phyloP scores from a whole-genome alignment of 306 rosid species.

The Macrotyloma uniflorum region DNA sequence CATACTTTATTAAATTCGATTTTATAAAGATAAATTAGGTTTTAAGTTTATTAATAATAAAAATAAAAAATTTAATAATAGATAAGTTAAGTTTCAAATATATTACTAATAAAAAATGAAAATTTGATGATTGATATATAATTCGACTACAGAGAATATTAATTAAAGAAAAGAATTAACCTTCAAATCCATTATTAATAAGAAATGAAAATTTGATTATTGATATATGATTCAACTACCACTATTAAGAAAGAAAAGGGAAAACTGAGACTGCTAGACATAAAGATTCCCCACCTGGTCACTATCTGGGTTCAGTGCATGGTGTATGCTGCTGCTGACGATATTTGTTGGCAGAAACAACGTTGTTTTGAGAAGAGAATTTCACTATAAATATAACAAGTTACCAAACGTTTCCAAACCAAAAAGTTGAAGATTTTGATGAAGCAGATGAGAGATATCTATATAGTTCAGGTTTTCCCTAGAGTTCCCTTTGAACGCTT shows the following conservation, averaged over 20 bases:
- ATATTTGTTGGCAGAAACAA: slow-evolving; percentile 1
- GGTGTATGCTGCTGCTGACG: not conserved
- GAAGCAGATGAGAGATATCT: not conserved
- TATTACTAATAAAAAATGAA: too few relatives aligned
- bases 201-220: not conserved
- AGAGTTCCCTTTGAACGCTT: slow-evolving; percentile 43
- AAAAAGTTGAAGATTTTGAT: not conserved
- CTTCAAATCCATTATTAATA: too few relatives aligned
- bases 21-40: too few relatives aligned
- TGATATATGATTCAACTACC: not conserved
- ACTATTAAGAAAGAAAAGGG: not conserved
- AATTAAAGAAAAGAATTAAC: too few relatives aligned
- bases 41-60: too few relatives aligned
- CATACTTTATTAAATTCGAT: too few relatives aligned
- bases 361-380: not conserved
- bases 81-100: too few relatives aligned
- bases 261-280: slow-evolving; percentile 7
- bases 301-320: slow-evolving; percentile 30
- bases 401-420: not conserved
- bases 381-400: slow-evolving; percentile 31
- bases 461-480: slow-evolving; percentile 34
- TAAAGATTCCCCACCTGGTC: not conserved
- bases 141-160: not conserved
- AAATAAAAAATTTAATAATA: too few relatives aligned
- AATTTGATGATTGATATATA: too few relatives aligned